A percentile compares a stretch with the other conserved stretches of the same genome.
phyloP scores from a whole-genome alignment of 352 stramenopile genomes.

The Lagenidium sp. region DNA sequence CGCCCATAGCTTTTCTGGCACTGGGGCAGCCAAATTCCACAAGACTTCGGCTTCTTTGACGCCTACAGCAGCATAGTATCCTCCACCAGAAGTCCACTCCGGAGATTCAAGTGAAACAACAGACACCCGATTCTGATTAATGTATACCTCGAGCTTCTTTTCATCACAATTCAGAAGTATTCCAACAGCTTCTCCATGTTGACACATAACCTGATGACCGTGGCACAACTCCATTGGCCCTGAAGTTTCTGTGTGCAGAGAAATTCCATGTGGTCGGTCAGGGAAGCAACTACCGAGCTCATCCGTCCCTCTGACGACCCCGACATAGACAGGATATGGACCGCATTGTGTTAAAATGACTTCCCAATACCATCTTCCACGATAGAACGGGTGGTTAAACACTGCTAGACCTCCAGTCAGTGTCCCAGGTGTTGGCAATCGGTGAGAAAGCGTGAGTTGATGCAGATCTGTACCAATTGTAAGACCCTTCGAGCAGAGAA shows the following conservation, averaged over 20 bases:
- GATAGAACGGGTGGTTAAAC: conserved; percentile 47
- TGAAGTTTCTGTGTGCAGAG: too few species aligned
- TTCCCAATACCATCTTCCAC: conserved; percentile 80
- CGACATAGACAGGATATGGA: conserved; percentile 71
- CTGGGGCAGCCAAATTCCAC: conserved; percentile 45
- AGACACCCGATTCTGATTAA: too few species aligned
- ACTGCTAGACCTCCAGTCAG: conserved; percentile 38
- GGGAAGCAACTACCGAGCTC: too few species aligned
- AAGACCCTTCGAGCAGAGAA: conserved; percentile 53
- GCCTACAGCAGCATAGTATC: conserved; percentile 48
- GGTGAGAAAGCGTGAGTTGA: conserved; percentile 44
- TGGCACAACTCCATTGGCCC: too few species aligned
- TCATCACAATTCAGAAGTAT: conserved; percentile 59
- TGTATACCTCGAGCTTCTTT: conserved; percentile 56
- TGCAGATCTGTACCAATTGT: conserved; percentile 60
- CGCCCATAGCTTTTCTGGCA: conserved; percentile 60
- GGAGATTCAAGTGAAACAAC: too few species aligned
- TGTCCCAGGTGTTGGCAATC: conserved; percentile 8
- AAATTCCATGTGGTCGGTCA: too few species aligned
- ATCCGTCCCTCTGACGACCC: conserved; percentile 31
- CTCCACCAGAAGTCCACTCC: conserved; percentile 7
- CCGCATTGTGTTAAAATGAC: too few species aligned
- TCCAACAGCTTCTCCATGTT: conserved; percentile 25
- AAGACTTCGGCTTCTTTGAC: conserved; percentile 46
- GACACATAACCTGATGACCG: too few species aligned